Evolutionary conservation across 257 asterid genomes (phyloP), one percentile per base, ranked within the genome.

Genomic region (Solanum dulcamara): DNA sequence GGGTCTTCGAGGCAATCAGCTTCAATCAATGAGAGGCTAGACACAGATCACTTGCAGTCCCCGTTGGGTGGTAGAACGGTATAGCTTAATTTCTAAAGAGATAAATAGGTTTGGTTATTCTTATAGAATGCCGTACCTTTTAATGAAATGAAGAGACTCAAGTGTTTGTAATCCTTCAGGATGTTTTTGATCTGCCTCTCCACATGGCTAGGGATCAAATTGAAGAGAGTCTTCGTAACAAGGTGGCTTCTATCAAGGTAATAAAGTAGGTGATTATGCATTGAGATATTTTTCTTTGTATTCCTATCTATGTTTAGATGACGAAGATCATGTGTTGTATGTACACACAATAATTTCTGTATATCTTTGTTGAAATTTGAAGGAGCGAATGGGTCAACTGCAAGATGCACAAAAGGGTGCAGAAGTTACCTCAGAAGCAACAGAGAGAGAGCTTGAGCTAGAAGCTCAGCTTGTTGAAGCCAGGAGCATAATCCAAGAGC

Each of bases 381-480:
- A 96, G 99, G 99, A 95, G 88, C 98, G 98, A 48, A 91, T 96
- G 98, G 91, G 90, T 91, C 98, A 95, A 88, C 94, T 97, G 71
- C 98, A 94, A 92, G 99, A 95, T 91, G 95, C 92, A 86, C 93
- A 94, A n/a, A 91, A 92, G 87, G 98, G 87, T 50, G 93, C 97
- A 86, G 98, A 95, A 59, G 91, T 95, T 86, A 92, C 95, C 80
- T 90, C 98, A 53, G 99, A 97, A 74, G 99, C 88, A 81, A 89
- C 99, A 26, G 99, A 97, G 92, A 92, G 98, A 94, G 99, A 97
- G 88, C 97, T 97, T 71, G 99, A 97, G 90, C 93, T 97, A 83
- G 99, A 97, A 93, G 99, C 99, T 89, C 98, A 96, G 90, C 98
- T 96, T 72, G 99, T 95, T 20, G 99, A 96, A 94, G 99, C 99